Conservation (phyloP, 2,329 filamentous ascomycete species). For the Apiospora koreana region DNA sequence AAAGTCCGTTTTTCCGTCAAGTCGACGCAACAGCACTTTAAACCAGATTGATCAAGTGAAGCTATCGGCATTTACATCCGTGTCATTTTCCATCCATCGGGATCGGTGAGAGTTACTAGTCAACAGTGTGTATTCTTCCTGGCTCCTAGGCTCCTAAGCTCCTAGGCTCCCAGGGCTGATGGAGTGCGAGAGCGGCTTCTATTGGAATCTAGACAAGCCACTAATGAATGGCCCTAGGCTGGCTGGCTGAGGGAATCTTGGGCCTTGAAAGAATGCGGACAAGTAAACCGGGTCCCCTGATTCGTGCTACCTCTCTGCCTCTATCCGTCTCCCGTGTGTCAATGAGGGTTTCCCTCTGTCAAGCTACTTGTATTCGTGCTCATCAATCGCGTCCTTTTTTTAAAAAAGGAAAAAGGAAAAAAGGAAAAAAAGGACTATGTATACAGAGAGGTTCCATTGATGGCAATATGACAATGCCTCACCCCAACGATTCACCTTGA, state of each 20-base stretch:
- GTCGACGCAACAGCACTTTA: not conserved
- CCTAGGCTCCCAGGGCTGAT: not conserved
- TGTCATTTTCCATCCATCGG: not conserved
- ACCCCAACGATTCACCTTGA: not conserved
- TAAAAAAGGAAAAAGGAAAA: no score
- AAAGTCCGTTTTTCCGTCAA: not conserved
- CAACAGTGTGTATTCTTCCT: not conserved
- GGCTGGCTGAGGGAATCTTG: not conserved
- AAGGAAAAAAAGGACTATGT: no score
- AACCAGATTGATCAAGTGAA: not conserved
- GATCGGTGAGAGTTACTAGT: not conserved
- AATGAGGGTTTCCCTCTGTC: no score
- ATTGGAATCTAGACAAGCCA: constrained; percentile 1
- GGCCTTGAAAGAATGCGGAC: not conserved
- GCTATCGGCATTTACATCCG: not conserved
- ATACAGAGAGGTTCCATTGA: not conserved
- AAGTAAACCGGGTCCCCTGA: not conserved
- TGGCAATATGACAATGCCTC: not conserved
- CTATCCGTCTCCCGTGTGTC: not conserved
- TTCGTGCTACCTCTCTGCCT: not conserved
- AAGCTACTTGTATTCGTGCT: no score
- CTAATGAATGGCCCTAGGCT: not conserved
- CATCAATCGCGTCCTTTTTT: not conserved
- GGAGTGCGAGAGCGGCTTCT: not conserved
- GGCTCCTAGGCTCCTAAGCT: no score